phyloP scores from a whole-genome alignment of 2,329 filamentous ascomycete genomes.

The Claviceps sp. region DNA sequence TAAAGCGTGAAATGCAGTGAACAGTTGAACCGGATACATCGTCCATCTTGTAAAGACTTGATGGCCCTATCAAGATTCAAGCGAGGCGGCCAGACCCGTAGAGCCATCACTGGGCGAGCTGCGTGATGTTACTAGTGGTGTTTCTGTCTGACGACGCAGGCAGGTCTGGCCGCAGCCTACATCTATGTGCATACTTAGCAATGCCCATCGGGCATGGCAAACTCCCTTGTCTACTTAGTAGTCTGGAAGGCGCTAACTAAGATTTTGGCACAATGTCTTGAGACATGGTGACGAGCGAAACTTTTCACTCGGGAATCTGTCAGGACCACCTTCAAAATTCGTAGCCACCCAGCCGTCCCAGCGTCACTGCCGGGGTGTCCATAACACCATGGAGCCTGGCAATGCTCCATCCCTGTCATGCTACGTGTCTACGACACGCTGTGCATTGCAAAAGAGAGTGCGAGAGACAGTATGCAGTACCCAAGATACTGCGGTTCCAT shows the following conservation, averaged over 20 bases:
- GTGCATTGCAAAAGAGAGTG: conserved; percentile 2
- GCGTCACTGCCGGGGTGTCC: conserved; percentile 8
- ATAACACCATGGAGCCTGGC: conserved; percentile 10
- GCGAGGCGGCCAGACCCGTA: background rate
- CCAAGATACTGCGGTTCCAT: conserved; percentile 1
- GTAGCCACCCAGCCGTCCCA: conserved; percentile 8
- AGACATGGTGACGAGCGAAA: conserved; percentile 4
- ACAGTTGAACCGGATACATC: background rate
- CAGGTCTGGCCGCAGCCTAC: background rate
- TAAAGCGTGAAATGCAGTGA: background rate
- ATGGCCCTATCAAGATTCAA: background rate
- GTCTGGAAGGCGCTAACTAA: background rate
- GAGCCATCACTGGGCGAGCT: background rate
- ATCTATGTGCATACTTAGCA: background rate
- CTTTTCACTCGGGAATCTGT: conserved; percentile 2
- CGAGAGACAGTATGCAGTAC: background rate
- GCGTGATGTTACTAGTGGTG: background rate
- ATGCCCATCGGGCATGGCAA: background rate
- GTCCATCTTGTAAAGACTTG: background rate
- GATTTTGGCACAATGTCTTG: conserved; percentile 1
- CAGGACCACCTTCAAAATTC: conserved; percentile 5
- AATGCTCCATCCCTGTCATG: conserved; percentile 9
- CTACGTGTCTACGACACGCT: conserved; percentile 3
- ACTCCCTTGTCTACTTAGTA: background rate
- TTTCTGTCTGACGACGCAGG: background rate